Base-by-base conservation (phyloP, 331 rosid species). In the Ulmus americana region DNA sequence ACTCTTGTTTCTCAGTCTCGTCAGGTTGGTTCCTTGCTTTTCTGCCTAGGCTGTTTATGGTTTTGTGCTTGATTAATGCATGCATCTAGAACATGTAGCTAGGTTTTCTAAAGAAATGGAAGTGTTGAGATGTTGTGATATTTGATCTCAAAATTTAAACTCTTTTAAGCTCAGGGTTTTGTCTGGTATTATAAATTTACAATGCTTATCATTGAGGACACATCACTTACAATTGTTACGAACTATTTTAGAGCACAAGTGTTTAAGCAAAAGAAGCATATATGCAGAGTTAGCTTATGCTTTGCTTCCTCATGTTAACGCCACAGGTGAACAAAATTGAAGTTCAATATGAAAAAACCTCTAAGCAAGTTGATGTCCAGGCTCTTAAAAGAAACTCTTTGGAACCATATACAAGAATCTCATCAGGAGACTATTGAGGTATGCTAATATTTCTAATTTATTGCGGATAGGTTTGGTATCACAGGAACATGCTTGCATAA, bases 1-100 rank as follows among this genome's bases (percentile, higher is more conserved):
- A 83, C 79, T 50, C 95, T 94, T 79, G 80, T 94, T 76, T 61
- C 80, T 60, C 95, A 80, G 79, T 97, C 98, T 77, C 95, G 98
- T 64, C 97, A 80, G 98, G 98, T 89, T 39, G 61, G 74, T 65
- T 47, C 16, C 1, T 48, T 22, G 43, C 46, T 64, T 63, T 75
- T 72, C 50, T 47, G 57, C 57, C 8, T 54, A 8, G 10, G 6
- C 45, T 48, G 43, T 59, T 58, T 60, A 49, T 55, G 47, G 14
- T 13, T 59, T 43, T 52, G 11, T 28, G 35, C 35, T 28, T 28
- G 14, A 63, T 45, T 57, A 50, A 35, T 15, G 39, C 40, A 28
- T 1, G 41, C 16, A 28, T 59, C 52, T 6, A 64, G 59, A 60
- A 18, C 18, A 9, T 35, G 6, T 16, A 15, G 45, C 11, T 12